Percentiles rank a stretch among this genome's conserved stretches.
phyloP scores from a whole-genome alignment of 495 filamentous ascomycete species.

The Penicillium canescens region DNA sequence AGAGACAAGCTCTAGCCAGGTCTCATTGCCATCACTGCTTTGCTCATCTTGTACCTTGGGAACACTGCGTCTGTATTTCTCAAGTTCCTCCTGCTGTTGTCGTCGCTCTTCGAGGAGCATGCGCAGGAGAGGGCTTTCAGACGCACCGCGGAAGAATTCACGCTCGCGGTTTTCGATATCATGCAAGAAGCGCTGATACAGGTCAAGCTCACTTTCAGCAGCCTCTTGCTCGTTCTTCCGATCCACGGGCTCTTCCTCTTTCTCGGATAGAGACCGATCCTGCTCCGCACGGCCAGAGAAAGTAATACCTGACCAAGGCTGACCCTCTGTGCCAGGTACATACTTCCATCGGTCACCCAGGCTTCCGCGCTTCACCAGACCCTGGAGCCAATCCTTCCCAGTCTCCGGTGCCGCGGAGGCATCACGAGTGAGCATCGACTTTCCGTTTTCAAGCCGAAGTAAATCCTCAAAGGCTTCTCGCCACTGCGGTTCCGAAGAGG shows the following conservation, averaged over 20 bases:
- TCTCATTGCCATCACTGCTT: conserved; percentile 24
- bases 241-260: neutral
- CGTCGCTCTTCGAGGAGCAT: conserved; percentile 34
- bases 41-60: conserved; percentile 10
- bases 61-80: neutral
- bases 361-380: conserved; percentile 40
- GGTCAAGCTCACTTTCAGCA: conserved; percentile 40
- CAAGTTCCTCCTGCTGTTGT: conserved; percentile 15
- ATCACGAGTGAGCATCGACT: conserved; percentile 42
- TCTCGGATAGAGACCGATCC: conserved; percentile 1
- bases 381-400: conserved; percentile 38
- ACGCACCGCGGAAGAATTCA: conserved; percentile 22
- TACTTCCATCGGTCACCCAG: conserved; percentile 40
- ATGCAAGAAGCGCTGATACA: conserved; percentile 48
- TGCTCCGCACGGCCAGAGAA: conserved; percentile 15
- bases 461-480: conserved; percentile 59
- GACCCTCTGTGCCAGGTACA: conserved; percentile 16
- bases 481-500: conserved; percentile 45
- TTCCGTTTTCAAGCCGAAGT: conserved; percentile 48
- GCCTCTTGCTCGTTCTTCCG: conserved; percentile 12
- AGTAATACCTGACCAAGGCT: conserved; percentile 29
- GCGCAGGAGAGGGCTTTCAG: conserved; percentile 36
- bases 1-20: conserved; percentile 34
- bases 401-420: conserved; percentile 23
- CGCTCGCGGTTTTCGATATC: conserved; percentile 39